phyloP scores from a whole-genome alignment of 164 flowering plant genomes.

The Annona squamosa region DNA sequence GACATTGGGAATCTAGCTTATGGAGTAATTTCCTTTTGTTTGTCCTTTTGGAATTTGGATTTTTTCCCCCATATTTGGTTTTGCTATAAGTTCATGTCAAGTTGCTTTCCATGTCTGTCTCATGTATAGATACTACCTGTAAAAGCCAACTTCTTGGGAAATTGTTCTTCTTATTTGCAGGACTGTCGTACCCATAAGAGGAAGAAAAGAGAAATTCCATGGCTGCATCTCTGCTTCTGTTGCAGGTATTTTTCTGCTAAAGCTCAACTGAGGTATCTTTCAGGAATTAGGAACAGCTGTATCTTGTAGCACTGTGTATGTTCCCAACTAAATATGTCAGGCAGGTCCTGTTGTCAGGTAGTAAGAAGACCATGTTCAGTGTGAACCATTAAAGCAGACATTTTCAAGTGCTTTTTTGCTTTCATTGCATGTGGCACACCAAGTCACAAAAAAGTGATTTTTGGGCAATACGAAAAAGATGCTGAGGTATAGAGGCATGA shows the following conservation, averaged over 20 bases:
- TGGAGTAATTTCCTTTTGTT: too few relatives aligned
- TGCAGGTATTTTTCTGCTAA: constrained; percentile 30
- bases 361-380: not conserved
- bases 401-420: not conserved
- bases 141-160: not conserved
- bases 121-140: too few relatives aligned
- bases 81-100: too few relatives aligned
- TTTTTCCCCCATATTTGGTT: too few relatives aligned
- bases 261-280: too few relatives aligned
- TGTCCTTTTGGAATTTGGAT: too few relatives aligned
- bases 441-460: not conserved
- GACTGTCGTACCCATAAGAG: constrained; percentile 16
- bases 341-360: not conserved
- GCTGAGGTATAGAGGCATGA: not conserved
- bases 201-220: constrained; percentile 21
- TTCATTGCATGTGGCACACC: not conserved
- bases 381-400: not conserved
- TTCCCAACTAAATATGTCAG: not conserved
- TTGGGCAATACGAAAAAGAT: not conserved
- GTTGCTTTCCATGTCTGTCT: too few relatives aligned
- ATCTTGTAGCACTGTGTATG: not conserved
- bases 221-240: constrained; percentile 30
- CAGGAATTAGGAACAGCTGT: not conserved
- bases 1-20: too few relatives aligned
- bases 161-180: constrained; percentile 25